phyloP scores from a whole-genome alignment of 2,329 filamentous ascomycete species.

The Colletotrichum liriopes region DNA sequence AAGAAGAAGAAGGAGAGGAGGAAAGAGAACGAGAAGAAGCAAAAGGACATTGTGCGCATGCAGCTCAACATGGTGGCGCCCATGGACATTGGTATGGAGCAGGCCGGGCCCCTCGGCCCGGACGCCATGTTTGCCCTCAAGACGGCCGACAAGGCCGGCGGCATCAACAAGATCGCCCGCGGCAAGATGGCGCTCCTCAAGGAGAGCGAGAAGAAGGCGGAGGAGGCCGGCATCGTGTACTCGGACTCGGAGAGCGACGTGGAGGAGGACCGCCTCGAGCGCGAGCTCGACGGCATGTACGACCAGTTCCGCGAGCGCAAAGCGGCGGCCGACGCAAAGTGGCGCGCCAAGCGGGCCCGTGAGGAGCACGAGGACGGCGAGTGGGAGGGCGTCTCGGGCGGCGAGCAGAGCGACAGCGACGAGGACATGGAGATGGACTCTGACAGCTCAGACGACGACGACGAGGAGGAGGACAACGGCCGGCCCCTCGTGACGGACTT shows the following conservation, averaged over 20 bases:
- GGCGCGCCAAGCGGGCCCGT: constrained; percentile 89
- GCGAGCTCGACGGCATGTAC: constrained; percentile 90
- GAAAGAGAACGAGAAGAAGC: constrained; percentile 93
- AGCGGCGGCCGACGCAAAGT: constrained; percentile 86
- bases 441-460: constrained; percentile 60
- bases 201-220: constrained; percentile 69
- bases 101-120: constrained; percentile 82
- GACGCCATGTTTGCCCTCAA: constrained; percentile 91
- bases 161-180: constrained; percentile 77
- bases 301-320: constrained; percentile 86
- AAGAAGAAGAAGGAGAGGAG: constrained; percentile 88
- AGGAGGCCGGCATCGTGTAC: constrained; percentile 69
- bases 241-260: constrained; percentile 70
- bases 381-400: constrained; percentile 89
- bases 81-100: constrained; percentile 95
- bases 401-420: constrained; percentile 75
- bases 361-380: constrained; percentile 88
- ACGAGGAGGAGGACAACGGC: constrained; percentile 39
- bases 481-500: constrained; percentile 56
- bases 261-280: constrained; percentile 84
- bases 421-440: constrained; percentile 69
- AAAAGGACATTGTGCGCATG: constrained; percentile 95
- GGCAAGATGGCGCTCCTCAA: constrained; percentile 84
- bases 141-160: constrained; percentile 82
- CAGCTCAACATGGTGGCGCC: constrained; percentile 97